A percentile compares a stretch with the other conserved stretches of the same genome.
These are phyloP conservation scores for Martensiomyces pterosporus DNA, from an alignment of 192 early-diverging fungal species.

Conservation along the genomic window DNA sequence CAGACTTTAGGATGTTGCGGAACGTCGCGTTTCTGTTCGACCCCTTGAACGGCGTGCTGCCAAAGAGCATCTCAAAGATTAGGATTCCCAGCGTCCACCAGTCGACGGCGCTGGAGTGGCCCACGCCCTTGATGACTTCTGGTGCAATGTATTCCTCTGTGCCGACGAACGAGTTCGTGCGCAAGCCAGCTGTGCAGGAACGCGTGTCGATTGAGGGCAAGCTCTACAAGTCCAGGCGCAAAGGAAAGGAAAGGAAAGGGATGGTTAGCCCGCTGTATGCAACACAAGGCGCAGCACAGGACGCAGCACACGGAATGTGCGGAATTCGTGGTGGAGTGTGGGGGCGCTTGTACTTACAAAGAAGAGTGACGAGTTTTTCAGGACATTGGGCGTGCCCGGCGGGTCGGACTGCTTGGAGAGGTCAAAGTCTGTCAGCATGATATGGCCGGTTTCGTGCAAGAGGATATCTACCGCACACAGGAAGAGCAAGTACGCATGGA, in stretches of 20 bases:
- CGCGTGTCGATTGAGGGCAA: conserved; percentile 82
- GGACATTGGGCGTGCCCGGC: conserved; percentile 68
- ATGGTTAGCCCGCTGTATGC: background rate
- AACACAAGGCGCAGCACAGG: conserved; percentile 1
- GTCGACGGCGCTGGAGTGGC: conserved; percentile 92
- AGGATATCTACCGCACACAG: conserved; percentile 62
- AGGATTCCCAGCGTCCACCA: conserved; percentile 99
- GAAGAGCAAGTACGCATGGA: too few species aligned
- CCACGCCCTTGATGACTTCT: conserved; percentile 93
- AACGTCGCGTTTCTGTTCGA: conserved; percentile 84
- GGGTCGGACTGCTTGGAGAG: conserved; percentile 90
- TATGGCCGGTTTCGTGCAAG: conserved; percentile 92
- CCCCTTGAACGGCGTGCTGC: conserved; percentile 97
- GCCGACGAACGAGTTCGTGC: conserved; percentile 98
- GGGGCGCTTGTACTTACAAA: conserved; percentile 50
- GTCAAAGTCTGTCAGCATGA: conserved; percentile 99
- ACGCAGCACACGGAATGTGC: too few species aligned
- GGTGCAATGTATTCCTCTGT: conserved; percentile 99
- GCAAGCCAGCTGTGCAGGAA: conserved; percentile 75
- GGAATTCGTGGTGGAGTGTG: too few species aligned
- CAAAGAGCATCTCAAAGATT: conserved; percentile 98
- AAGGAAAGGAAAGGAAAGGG: conserved; percentile 3
- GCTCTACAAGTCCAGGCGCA: conserved; percentile 16
- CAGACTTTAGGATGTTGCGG: conserved; percentile 76
- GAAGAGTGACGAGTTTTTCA: conserved; percentile 57